Evolutionary conservation across 2,329 filamentous ascomycete genomes (phyloP).

Genomic region (Microcera coccophila): DNA sequence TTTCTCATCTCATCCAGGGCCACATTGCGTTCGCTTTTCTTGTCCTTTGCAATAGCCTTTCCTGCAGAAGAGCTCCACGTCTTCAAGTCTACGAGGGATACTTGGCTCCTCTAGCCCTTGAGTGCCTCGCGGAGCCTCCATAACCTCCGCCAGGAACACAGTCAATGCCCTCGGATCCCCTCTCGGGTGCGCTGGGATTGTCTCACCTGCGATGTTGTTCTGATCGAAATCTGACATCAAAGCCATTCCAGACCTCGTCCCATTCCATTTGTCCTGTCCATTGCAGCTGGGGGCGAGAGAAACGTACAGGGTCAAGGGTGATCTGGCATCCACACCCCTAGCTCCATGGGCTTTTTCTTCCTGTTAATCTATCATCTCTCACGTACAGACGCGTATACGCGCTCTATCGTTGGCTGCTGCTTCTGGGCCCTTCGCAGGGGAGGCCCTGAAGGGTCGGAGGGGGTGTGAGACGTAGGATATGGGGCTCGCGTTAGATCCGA

Average conservation of each 20-base stretch:
- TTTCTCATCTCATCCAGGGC: conserved; percentile 5
- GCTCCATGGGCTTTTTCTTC: conserved; percentile 4
- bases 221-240: conserved; percentile 22
- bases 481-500: neutral
- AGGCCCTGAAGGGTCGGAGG: neutral
- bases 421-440: conserved; percentile 12
- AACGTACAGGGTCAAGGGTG: conserved; percentile 9
- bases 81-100: conserved; percentile 1
- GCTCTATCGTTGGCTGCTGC: neutral
- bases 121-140: neutral
- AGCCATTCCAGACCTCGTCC: conserved; percentile 22
- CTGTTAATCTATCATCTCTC: neutral
- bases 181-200: conserved; percentile 24
- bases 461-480: neutral
- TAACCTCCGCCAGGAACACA: neutral
- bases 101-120: neutral
- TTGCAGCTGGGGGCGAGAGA: conserved; percentile 22
- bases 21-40: neutral
- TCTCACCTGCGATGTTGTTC: conserved; percentile 28
- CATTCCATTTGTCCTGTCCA: conserved; percentile 22
- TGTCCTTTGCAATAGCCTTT: no score
- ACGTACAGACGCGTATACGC: neutral
- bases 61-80: no score
- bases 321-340: conserved; percentile 11
- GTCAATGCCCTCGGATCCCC: neutral